These are phyloP conservation scores for Hanseniaspora lachancei DNA, from an alignment of 805 yeast genomes.

Conservation along the genomic window DNA sequence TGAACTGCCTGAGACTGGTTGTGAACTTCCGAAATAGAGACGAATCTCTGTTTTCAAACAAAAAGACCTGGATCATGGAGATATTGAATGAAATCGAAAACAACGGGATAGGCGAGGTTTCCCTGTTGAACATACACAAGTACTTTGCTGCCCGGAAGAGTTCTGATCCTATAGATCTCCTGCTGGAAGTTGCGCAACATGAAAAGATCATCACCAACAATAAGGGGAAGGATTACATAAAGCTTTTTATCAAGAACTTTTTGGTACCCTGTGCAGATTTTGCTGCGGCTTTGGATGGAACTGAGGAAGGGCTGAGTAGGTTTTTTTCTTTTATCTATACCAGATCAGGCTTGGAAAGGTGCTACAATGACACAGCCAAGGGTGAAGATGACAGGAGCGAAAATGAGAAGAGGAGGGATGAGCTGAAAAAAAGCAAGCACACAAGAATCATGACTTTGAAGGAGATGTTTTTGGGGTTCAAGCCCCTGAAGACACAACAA, in stretches of 20 bases:
- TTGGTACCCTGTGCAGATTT: not conserved
- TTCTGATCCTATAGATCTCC: not conserved
- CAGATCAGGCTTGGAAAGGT: slow-evolving; percentile 22
- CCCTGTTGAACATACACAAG: not conserved
- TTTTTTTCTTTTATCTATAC: slow-evolving; percentile 24
- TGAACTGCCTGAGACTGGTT: slow-evolving; percentile 54
- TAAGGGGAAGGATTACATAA: not conserved
- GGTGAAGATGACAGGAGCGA: slow-evolving; percentile 4
- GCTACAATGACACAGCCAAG: slow-evolving; percentile 13
- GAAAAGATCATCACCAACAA: not conserved
- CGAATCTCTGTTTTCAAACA: not conserved
- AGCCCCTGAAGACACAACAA: slow-evolving; percentile 6
- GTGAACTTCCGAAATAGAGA: not conserved
- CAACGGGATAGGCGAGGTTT: slow-evolving; percentile 3
- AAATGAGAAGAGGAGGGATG: not conserved
- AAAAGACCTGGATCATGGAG: slow-evolving; percentile 4
- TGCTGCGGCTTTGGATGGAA: not conserved
- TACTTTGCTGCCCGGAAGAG: not conserved
- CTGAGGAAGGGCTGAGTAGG: slow-evolving; percentile 14
- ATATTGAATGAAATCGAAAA: slow-evolving; percentile 1
- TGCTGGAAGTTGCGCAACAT: not conserved
- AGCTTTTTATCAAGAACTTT: not conserved
- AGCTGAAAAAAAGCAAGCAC: not conserved
- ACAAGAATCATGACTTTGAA: slow-evolving; percentile 3
- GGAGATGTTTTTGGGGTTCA: slow-evolving; percentile 23